A percentile compares a stretch with the other conserved stretches of the same genome.
Evolutionary conservation across 1,139 yeast genomes (phyloP).

Genomic region (Zygoascus hellenicus): DNA sequence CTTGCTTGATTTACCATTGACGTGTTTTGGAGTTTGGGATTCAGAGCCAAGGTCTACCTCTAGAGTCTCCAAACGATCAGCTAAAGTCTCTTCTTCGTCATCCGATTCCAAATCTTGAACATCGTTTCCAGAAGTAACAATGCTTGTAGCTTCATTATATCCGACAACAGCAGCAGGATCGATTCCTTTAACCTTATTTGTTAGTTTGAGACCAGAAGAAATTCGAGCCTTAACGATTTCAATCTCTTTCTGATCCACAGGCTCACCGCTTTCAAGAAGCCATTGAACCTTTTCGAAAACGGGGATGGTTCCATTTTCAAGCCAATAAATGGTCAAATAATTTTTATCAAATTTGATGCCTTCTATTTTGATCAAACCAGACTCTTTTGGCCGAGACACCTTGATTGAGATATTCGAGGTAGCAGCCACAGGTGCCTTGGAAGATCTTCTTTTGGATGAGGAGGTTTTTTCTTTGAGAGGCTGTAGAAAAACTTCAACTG

Average conservation of each 20-base stretch:
- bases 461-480: conserved; percentile 36
- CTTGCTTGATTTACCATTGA: conserved; percentile 12
- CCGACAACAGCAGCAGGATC: conserved; percentile 62
- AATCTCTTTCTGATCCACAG: conserved; percentile 18
- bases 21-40: conserved; percentile 12
- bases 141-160: conserved; percentile 68
- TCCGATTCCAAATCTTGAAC: conserved; percentile 41
- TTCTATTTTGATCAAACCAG: conserved; percentile 39
- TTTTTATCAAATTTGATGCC: conserved; percentile 39
- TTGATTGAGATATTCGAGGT: conserved; percentile 23
- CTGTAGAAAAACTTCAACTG: conserved; percentile 56
- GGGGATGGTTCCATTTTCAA: conserved; percentile 63
- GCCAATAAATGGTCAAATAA: conserved; percentile 55
- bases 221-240: conserved; percentile 20
- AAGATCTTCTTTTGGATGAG: conserved; percentile 9
- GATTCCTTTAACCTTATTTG: conserved; percentile 42
- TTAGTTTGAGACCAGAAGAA: conserved; percentile 13
- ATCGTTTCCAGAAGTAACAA: conserved; percentile 40
- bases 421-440: conserved; percentile 18
- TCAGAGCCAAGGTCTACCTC: conserved; percentile 26
- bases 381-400: conserved; percentile 26
- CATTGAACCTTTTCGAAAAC: conserved; percentile 57
- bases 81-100: conserved; percentile 35
- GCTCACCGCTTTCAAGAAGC: conserved; percentile 37
- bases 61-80: conserved; percentile 39